Evolutionary conservation across 495 filamentous ascomycete species (phyloP), one percentile per base, ranked within the genome.

Genomic region (Penicillium nucicola): DNA sequence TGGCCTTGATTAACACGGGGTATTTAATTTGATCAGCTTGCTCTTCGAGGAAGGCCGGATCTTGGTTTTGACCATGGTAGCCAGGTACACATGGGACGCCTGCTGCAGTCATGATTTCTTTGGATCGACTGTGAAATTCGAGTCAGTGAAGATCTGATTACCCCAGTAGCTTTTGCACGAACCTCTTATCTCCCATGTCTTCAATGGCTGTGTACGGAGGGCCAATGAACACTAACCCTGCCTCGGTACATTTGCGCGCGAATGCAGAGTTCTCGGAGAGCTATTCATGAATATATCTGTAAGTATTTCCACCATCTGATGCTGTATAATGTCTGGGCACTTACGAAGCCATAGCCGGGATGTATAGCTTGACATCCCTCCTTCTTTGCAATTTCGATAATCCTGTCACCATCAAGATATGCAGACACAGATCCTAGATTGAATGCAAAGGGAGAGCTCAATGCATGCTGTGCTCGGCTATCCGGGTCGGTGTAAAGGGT

Each of bases 181-280:
- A 84, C 70, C 87, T 90, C 74, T 99, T 99, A 65, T 96, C 89
- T 34, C 93, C 93, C 93, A 99, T 97, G 31, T 92, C 88, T 56
- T 92, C 89, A 69, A 99, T 99, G 6, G 95, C 95, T 52, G 85
- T 78, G 69, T 86, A 88, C 25, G 93, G 91, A 11, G 93, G 93
- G 0, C 93, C 93, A 61, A 97, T 96, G 61, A 99, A 99, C 32
- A 90, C 84, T 39, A 99, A 73, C 3, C 95, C 95, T 25, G 91
- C 91, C 55, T 96, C 88, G 56, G 84, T 86, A 62, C 92, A 96
- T 71, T 89, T 85, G 52, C 82, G 78, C 11, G 95, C 95, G 70
- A 99, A 99, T 6, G 72, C 79, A 2, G 92, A 85, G 65, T 99
- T 99, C 73, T 99, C 93, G 58, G 89, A 95, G 52, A 84, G 63